phyloP scores from a whole-genome alignment of 345 rosid species.

The Ricinus communis region DNA sequence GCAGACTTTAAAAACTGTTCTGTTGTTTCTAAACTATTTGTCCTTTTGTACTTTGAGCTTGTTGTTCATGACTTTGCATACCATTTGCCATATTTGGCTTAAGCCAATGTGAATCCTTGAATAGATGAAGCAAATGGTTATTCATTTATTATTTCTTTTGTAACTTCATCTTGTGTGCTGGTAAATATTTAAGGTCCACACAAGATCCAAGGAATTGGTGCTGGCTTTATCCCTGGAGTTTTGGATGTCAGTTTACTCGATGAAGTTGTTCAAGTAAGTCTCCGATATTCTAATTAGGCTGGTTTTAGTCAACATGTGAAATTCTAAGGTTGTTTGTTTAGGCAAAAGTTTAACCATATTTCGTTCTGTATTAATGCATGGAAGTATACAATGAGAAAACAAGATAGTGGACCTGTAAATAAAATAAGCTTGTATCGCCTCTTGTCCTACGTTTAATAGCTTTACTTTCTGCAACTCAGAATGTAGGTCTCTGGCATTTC shows the following conservation, averaged over 20 bases:
- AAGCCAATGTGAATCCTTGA: background rate
- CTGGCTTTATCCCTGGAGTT: conserved; percentile 86
- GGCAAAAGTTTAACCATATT: background rate
- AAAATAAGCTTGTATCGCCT: background rate
- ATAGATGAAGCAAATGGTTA: conserved; percentile 5
- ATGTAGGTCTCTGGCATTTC: background rate
- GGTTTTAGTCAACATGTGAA: background rate
- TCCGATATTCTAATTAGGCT: background rate
- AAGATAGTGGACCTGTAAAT: background rate
- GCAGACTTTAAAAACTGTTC: background rate
- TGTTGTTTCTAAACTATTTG: background rate
- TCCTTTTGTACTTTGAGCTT: background rate
- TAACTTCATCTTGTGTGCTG: background rate
- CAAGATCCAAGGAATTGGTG: conserved; percentile 96
- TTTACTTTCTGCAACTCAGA: background rate
- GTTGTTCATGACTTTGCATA: background rate
- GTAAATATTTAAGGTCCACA: conserved; percentile 59
- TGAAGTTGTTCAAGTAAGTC: conserved; percentile 80
- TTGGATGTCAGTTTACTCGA: conserved; percentile 66
- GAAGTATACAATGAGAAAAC: background rate
- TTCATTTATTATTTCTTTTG: background rate
- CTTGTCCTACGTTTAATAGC: background rate
- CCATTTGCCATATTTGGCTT: background rate
- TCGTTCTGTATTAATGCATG: background rate
- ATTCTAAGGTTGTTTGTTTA: background rate